phyloP scores from a whole-genome alignment of 2,329 filamentous ascomycete genomes.

The Bisporella sp. region DNA sequence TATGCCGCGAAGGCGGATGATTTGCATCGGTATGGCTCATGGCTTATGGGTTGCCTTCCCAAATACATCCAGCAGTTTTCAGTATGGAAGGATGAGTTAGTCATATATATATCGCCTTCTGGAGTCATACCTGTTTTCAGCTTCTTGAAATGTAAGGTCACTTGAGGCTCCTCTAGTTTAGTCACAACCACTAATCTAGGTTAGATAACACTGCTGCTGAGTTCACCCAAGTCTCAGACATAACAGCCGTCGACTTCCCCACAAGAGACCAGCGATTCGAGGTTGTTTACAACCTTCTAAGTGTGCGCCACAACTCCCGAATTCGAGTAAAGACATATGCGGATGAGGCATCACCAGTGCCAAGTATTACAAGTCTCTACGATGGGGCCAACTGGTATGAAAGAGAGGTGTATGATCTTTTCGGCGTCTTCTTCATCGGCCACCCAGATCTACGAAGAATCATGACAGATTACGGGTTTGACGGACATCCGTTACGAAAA shows the following conservation, averaged over 20 bases:
- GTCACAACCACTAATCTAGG: constrained; percentile 8
- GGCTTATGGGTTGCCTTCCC: constrained; percentile 91
- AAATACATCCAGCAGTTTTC: constrained; percentile 99
- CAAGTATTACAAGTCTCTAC: constrained; percentile 77
- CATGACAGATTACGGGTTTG: constrained; percentile 99
- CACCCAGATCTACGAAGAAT: constrained; percentile 95
- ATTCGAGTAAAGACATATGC: constrained; percentile 98
- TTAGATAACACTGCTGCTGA: constrained; percentile 91
- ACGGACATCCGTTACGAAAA: constrained; percentile 94
- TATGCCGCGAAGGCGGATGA: constrained; percentile 80
- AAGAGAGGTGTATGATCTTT: constrained; percentile 94
- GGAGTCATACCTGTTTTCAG: constrained; percentile 87
- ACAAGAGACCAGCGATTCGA: constrained; percentile 95
- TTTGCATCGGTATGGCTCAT: constrained; percentile 91
- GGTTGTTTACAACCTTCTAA: constrained; percentile 95
- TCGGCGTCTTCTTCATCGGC: constrained; percentile 91
- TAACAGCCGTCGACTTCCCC: constrained; percentile 93
- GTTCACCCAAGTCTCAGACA: constrained; percentile 86
- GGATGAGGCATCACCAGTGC: constrained; percentile 89
- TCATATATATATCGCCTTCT: constrained; percentile 82
- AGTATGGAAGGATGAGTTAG: constrained; percentile 98
- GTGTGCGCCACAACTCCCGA: constrained; percentile 90
- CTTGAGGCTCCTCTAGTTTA: not conserved
- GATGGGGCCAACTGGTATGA: constrained; percentile 99
- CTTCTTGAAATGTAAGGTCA: constrained; percentile 68